phyloP scores from a whole-genome alignment of 495 filamentous ascomycete genomes.

The Umbilicaria muhlenbergii region DNA sequence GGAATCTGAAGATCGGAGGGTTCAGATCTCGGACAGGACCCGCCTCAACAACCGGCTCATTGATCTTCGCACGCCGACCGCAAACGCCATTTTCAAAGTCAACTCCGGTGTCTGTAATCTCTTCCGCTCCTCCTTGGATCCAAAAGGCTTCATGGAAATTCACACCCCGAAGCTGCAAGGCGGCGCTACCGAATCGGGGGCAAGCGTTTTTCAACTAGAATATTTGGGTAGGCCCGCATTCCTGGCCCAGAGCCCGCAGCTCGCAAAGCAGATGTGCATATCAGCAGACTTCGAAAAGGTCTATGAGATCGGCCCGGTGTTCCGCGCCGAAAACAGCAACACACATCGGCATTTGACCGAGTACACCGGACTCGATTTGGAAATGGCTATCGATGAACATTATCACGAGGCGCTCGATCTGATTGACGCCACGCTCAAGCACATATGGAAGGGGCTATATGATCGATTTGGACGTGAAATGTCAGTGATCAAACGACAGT shows the following conservation, averaged over 20 bases:
- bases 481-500: conserved; percentile 46
- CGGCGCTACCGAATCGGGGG: conserved; percentile 76
- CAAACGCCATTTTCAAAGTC: conserved; percentile 77
- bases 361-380: conserved; percentile 87
- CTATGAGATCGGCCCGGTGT: conserved; percentile 78
- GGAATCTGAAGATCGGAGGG: conserved; percentile 27
- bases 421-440: conserved; percentile 63
- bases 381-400: conserved; percentile 86
- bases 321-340: conserved; percentile 88
- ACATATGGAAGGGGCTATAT: conserved; percentile 63
- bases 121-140: conserved; percentile 60
- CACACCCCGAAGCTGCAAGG: conserved; percentile 82
- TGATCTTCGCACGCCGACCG: conserved; percentile 71
- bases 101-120: conserved; percentile 56
- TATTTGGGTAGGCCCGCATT: conserved; percentile 76
- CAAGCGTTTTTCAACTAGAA: conserved; percentile 75
- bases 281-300: conserved; percentile 78
- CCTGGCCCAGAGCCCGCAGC: conserved; percentile 79
- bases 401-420: conserved; percentile 71
- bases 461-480: conserved; percentile 52
- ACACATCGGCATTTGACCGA: conserved; percentile 92
- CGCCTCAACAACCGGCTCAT: conserved; percentile 73
- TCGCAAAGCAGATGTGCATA: conserved; percentile 91
- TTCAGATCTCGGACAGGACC: conserved; percentile 51
- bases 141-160: conserved; percentile 67